A percentile compares a stretch with the other conserved stretches of the same genome.
Conservation (phyloP, 2,329 filamentous ascomycete species). For the Xylaria hypoxylon region DNA sequence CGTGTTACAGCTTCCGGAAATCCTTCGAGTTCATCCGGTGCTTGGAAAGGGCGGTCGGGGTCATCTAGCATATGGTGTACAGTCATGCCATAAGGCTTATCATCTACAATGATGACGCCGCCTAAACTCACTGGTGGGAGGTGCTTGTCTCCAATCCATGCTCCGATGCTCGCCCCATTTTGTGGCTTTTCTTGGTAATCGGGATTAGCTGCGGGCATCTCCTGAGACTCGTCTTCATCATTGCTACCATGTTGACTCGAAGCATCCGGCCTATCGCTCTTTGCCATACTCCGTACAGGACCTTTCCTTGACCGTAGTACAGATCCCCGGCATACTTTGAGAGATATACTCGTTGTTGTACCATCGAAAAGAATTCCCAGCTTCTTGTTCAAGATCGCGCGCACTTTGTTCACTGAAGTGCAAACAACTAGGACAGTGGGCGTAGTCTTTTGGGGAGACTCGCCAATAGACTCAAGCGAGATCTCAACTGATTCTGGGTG, state of each 20-base stretch:
- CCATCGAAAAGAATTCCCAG: conserved; percentile 74
- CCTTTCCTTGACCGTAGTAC: conserved; percentile 70
- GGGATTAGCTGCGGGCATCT: conserved; percentile 69
- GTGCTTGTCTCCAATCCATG: conserved; percentile 86
- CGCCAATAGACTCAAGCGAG: conserved; percentile 79
- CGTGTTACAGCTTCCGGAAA: conserved; percentile 35
- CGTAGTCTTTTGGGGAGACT: conserved; percentile 71
- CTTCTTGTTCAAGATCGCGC: conserved; percentile 76
- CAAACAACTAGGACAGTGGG: conserved; percentile 84
- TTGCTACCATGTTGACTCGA: conserved; percentile 50
- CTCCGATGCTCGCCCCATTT: conserved; percentile 93
- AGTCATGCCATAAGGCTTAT: conserved; percentile 90
- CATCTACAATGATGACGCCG: conserved; percentile 86
- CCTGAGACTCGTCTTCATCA: conserved; percentile 54
- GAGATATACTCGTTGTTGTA: conserved; percentile 65
- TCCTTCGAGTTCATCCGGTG: conserved; percentile 21
- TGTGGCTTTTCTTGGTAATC: conserved; percentile 81
- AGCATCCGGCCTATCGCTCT: conserved; percentile 44
- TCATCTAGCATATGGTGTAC: conserved; percentile 96
- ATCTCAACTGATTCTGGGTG: conserved; percentile 83
- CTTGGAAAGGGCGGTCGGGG: conserved; percentile 57
- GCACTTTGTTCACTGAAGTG: conserved; percentile 78
- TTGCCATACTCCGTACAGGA: conserved; percentile 56
- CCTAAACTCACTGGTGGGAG: conserved; percentile 92
- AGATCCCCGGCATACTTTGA: conserved; percentile 79